Evolutionary conservation across 1,139 yeast genomes (phyloP), one percentile per base, ranked within the genome.

Genomic region (Saccharomyces hybrid): DNA sequence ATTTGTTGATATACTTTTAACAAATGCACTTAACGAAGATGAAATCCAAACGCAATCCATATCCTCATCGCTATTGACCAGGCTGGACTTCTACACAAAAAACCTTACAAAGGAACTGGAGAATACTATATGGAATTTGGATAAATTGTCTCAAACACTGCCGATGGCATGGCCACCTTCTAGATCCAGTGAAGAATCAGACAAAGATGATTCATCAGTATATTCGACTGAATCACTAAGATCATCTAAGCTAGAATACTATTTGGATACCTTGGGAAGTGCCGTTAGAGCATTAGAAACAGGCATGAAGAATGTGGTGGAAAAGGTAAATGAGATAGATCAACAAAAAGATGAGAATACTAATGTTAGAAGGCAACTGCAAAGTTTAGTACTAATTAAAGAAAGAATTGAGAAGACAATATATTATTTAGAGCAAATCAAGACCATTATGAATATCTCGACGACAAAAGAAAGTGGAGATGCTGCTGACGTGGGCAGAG

Each of bases 1-100:
- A 26, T 78, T 73, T 57, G 69, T 78, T 7, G 81, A 78, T 61
- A 76, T 79, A 1, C 60, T 78, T 4, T 68, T 77, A 51, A 62
- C 75, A 7, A 63, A 72, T 21, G 66, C 72, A 2, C 57, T 59
- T n/a, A 38, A 52, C 9, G 54, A 57, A n/a, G 62, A 60, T 31
- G 16, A 59, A 9, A 68, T 70, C 42, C 60, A 69, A 14, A 60
- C 76, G 3, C 78, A 74, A 52, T 64, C 73, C 3, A 66, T 71
- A 47, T 70, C 78, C 16, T 64, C 75, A 2, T 60, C 74, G 2
- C 71, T 85, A 44, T 71, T 82, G 19, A 75, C 83, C 3, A 86
- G 83, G 60, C 68, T 84, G 55, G 88, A 85, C 64, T 82, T 77
- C 65, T 80, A 82, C 60, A 80, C 86, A 1, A 80, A 76, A 61